A percentile compares a stretch with the other conserved stretches of the same genome.
Conservation (phyloP, 257 asterid genomes). For the Euphrasia confusa region DNA sequence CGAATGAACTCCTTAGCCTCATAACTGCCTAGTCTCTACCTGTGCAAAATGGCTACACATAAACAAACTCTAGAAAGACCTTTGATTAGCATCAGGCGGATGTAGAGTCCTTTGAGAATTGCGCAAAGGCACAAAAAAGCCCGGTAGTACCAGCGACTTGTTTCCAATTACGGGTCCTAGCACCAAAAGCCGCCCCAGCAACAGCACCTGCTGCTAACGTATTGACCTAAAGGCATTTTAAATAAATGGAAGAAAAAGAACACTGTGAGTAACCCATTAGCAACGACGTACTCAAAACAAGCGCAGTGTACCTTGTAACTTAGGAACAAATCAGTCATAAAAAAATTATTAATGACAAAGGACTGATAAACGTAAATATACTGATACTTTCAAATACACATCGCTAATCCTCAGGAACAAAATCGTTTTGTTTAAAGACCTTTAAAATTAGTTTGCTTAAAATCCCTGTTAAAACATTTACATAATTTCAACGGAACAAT, state of each 20-base stretch:
- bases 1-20: no score
- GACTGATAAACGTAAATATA: not conserved
- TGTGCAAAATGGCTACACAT: no score
- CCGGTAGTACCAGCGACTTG: conserved; percentile 75
- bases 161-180: conserved; percentile 77
- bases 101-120: conserved; percentile 40
- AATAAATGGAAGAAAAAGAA: not conserved
- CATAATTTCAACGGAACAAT: conserved; percentile 6
- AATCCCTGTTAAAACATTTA: not conserved
- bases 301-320: not conserved
- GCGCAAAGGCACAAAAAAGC: conserved; percentile 49
- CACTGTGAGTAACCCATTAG: conserved; percentile 10
- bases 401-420: not conserved
- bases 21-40: no score
- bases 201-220: conserved; percentile 66
- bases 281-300: conserved; percentile 2
- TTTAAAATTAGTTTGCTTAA: not conserved
- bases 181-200: conserved; percentile 79
- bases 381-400: not conserved
- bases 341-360: not conserved
- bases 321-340: conserved; percentile 3
- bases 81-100: conserved; percentile 25
- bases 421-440: conserved; percentile 1
- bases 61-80: no score
- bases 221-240: conserved; percentile 45